Evolutionary conservation across 208 protist species (phyloP).

Genomic region (Leishmania amazonensis): DNA sequence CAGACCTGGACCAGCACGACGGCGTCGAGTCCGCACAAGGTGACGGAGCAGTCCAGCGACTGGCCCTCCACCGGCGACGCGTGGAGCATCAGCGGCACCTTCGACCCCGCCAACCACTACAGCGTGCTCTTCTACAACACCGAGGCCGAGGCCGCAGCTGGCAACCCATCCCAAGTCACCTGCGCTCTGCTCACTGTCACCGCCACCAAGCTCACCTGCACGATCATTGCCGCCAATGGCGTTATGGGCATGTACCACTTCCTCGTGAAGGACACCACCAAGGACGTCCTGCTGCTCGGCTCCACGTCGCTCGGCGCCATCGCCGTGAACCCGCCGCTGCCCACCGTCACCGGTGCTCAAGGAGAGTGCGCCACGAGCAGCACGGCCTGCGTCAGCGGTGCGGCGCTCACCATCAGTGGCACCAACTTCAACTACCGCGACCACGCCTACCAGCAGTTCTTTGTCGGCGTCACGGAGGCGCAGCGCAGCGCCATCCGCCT

Average conservation of each 20-base stretch:
- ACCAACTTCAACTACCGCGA: slow-evolving; percentile 36
- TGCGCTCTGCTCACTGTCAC: slow-evolving; percentile 15
- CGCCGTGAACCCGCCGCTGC: slow-evolving; percentile 37
- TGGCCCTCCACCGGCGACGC: slow-evolving; percentile 32
- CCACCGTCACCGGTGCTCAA: slow-evolving; percentile 22
- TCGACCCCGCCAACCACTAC: slow-evolving; percentile 27
- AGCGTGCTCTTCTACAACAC: slow-evolving; percentile 42
- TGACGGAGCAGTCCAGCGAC: slow-evolving; percentile 27
- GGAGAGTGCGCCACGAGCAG: slow-evolving; percentile 36
- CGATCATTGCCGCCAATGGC: slow-evolving; percentile 18
- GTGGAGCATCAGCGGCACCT: slow-evolving; percentile 37
- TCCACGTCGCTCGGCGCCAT: slow-evolving; percentile 23
- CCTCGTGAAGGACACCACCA: slow-evolving; percentile 30
- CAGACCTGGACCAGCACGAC: slow-evolving; percentile 12
- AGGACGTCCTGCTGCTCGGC: slow-evolving; percentile 27
- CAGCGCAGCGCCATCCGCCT: slow-evolving; percentile 27
- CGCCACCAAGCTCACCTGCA: slow-evolving; percentile 32
- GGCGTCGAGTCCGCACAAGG: slow-evolving; percentile 1
- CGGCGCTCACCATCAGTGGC: slow-evolving; percentile 26
- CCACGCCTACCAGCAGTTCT: slow-evolving; percentile 32
- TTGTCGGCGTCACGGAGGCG: slow-evolving; percentile 24
- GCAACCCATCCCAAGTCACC: slow-evolving; percentile 10
- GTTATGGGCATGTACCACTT: slow-evolving; percentile 45
- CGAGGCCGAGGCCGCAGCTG: neutral
- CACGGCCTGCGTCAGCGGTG: slow-evolving; percentile 28